phyloP scores from a whole-genome alignment of 1,284 basidiomycete species.

The Moesziomyces globuligerus region DNA sequence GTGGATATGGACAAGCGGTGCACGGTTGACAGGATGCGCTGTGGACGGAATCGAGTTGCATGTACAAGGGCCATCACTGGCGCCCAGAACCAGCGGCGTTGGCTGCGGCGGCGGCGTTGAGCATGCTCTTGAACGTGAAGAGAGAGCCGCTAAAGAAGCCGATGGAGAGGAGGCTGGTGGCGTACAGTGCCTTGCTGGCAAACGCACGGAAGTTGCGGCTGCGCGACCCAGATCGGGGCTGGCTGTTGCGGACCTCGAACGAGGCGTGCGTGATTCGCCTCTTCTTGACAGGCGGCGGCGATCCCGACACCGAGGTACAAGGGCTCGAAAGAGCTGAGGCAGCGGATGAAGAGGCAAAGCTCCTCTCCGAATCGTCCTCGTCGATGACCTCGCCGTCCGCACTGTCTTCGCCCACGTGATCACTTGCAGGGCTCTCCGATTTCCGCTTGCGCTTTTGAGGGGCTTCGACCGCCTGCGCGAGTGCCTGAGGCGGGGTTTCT shows the following conservation, averaged over 20 bases:
- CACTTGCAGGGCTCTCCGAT: background rate
- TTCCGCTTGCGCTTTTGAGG: background rate
- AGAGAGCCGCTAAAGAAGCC: conserved; percentile 34
- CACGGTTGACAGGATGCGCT: background rate
- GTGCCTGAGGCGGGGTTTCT: too few species aligned
- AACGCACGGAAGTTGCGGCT: conserved; percentile 3
- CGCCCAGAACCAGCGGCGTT: conserved; percentile 17
- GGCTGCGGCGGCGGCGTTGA: conserved; percentile 34
- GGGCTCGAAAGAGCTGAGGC: background rate
- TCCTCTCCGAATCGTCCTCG: background rate
- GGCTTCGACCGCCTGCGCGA: too few species aligned
- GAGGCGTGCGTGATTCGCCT: conserved; percentile 6
- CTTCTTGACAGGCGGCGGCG: conserved; percentile 10
- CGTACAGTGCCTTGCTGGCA: conserved; percentile 10
- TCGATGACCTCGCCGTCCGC: background rate
- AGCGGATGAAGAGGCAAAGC: background rate
- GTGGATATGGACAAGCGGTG: background rate
- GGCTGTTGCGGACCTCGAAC: background rate
- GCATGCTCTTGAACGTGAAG: conserved; percentile 44
- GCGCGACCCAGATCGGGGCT: conserved; percentile 1
- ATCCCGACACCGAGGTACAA: background rate
- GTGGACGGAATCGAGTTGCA: background rate
- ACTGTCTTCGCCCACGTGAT: background rate
- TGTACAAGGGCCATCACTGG: background rate
- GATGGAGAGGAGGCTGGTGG: conserved; percentile 25